Evolutionary conservation across 495 filamentous ascomycete genomes (phyloP), one percentile per base, ranked within the genome.

Genomic region (Penicillium subrubescens): DNA sequence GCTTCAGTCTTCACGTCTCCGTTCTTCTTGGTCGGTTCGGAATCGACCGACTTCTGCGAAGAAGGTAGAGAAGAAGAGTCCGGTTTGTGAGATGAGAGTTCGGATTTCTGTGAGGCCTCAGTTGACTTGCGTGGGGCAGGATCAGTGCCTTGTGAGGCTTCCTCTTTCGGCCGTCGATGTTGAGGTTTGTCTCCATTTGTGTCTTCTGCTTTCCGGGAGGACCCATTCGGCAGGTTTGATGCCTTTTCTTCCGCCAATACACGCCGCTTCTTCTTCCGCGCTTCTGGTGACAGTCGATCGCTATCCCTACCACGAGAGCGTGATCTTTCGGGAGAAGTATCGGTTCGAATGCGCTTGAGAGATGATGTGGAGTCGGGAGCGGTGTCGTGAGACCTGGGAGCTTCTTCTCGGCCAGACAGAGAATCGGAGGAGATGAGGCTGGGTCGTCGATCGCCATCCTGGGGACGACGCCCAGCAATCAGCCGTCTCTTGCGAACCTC

Each of bases 321-420:
- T 56, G 81, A 84, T 61, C 86, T 80, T 52, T 90, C 87, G 3
- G 90, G 90, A 5, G 89, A 91, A 15, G 81, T 83, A 68, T 90
- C 92, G 57, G 81, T 79, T 43, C 90, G 85, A 65, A 86, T 83
- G 48, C 90, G 84, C 69, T 92, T 93, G 53, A 86, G 59, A 11
- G 73, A 72, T 17, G 71, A 61, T 6, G 64, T 55, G 17, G 67
- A 55, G 39, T 79, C 76, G 77, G 62, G 37, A 34, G 61, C 58
- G 25, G 63, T 61, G 52, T 75, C 74, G 81, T 65, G 84, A 64
- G 57, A 50, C 58, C 72, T 79, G 27, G 67, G 51, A 25, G 59
- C 64, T 60, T 82, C 81, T 51, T 79, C 77, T 0, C 75, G 76
- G 5, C 77, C 72, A 23, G 81, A 80, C 19, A 78, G 48, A 14